Evolutionary conservation across 331 rosid genomes (phyloP).

Genomic region (Prunus yedoensis): DNA sequence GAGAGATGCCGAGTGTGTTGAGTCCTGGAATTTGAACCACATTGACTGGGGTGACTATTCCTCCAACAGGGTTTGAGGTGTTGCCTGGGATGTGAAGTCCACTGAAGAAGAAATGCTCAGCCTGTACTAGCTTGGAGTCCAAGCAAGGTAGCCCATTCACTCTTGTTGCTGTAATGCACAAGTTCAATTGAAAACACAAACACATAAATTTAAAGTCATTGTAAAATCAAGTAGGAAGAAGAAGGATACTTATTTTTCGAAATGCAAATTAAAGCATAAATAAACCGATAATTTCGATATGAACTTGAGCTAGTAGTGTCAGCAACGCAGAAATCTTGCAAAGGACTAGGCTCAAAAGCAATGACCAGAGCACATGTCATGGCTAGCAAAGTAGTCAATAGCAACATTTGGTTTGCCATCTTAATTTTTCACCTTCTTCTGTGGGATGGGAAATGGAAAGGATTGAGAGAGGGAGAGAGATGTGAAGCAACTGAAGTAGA

Average conservation of each 20-base stretch:
- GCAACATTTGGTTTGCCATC: slow-evolving; percentile 11
- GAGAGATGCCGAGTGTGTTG: slow-evolving; percentile 41
- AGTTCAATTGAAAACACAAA: neutral
- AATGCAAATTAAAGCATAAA: neutral
- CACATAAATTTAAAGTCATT: neutral
- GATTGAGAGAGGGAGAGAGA: neutral
- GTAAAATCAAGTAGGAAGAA: neutral
- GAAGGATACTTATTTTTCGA: neutral
- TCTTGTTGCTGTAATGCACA: slow-evolving; percentile 13
- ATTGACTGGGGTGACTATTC: slow-evolving; percentile 29
- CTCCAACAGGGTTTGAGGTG: slow-evolving; percentile 33
- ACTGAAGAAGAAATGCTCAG: slow-evolving; percentile 29
- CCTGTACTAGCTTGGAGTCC: slow-evolving; percentile 28
- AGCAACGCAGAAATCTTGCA: slow-evolving; percentile 44
- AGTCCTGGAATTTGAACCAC: slow-evolving; percentile 43
- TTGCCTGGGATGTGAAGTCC: slow-evolving; percentile 34
- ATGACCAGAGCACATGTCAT: slow-evolving; percentile 16
- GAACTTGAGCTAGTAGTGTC: slow-evolving; percentile 29
- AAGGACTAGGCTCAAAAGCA: slow-evolving; percentile 36
- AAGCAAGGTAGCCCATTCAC: slow-evolving; percentile 35
- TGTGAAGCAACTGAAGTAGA: neutral
- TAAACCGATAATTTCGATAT: neutral
- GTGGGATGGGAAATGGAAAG: neutral
- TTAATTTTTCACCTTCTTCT: neutral
- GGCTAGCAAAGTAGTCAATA: slow-evolving; percentile 16